phyloP scores from a whole-genome alignment of 805 yeast genomes.

The Lachancea meyersii region DNA sequence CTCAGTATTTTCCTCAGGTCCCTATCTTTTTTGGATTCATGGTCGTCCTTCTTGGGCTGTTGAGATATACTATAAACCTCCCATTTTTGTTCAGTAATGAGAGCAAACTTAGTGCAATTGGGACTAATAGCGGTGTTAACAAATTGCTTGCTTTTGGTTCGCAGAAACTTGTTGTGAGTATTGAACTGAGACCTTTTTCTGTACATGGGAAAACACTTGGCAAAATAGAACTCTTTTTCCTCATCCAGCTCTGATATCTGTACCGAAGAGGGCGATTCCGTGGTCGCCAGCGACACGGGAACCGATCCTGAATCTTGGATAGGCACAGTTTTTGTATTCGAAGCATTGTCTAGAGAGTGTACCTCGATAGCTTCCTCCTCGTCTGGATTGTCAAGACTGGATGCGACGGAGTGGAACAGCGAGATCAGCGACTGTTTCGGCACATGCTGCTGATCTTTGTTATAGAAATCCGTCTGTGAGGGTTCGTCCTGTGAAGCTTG shows the following conservation, averaged over 20 bases:
- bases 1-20: neutral
- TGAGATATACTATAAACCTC: slow-evolving; percentile 54
- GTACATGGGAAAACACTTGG: slow-evolving; percentile 78
- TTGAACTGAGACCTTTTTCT: slow-evolving; percentile 52
- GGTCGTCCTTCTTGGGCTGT: neutral
- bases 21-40: neutral
- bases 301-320: slow-evolving; percentile 13
- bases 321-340: slow-evolving; percentile 24
- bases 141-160: slow-evolving; percentile 43
- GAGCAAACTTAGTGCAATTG: slow-evolving; percentile 56
- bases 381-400: slow-evolving; percentile 10
- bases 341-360: slow-evolving; percentile 15
- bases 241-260: slow-evolving; percentile 23
- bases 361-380: slow-evolving; percentile 5
- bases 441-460: neutral
- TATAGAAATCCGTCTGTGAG: neutral
- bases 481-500: neutral
- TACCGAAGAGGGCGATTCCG: slow-evolving; percentile 5
- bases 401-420: slow-evolving; percentile 32
- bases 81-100: slow-evolving; percentile 66
- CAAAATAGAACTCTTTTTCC: slow-evolving; percentile 58
- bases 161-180: slow-evolving; percentile 46
- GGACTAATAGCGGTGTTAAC: slow-evolving; percentile 57
- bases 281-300: slow-evolving; percentile 3
- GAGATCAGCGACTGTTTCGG: slow-evolving; percentile 28